These are phyloP conservation scores for Cordyceps farinosa DNA, from an alignment of 2,329 filamentous ascomycete species.

Conservation along the genomic window DNA sequence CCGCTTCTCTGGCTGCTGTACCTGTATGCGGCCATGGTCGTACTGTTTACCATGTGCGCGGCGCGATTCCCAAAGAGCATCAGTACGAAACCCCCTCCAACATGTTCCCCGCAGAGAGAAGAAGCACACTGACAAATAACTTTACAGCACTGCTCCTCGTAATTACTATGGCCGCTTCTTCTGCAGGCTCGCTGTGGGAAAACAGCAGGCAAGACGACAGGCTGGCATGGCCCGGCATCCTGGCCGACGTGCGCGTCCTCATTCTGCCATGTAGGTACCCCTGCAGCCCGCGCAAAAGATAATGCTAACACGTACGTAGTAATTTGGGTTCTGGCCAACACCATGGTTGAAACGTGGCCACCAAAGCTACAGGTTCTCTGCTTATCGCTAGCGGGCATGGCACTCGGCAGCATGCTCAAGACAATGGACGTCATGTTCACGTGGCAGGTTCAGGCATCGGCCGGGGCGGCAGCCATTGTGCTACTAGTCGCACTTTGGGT, in stretches of 20 bases:
- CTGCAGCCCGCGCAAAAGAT: neutral
- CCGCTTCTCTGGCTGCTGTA: neutral
- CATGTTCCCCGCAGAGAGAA: neutral
- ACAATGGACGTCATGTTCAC: neutral
- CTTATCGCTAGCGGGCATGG: neutral
- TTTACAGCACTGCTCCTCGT: neutral
- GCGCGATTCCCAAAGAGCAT: neutral
- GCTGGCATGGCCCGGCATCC: neutral
- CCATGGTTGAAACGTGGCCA: neutral
- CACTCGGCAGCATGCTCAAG: neutral
- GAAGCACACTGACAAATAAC: neutral
- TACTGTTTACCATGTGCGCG: neutral
- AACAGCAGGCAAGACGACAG: too few relatives aligned
- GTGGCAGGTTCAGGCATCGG: neutral
- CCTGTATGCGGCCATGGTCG: neutral
- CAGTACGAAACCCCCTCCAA: neutral
- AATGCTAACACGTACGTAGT: neutral
- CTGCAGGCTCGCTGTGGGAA: too few relatives aligned
- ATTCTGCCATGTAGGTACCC: neutral
- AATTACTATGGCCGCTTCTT: too few relatives aligned
- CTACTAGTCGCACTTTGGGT: neutral
- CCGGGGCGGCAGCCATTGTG: neutral
- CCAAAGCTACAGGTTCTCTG: neutral
- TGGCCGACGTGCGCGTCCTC: neutral
- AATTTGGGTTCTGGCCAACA: neutral